Percentiles rank a stretch among this genome's conserved stretches.
Evolutionary conservation across 2,329 filamentous ascomycete genomes (phyloP).

Genomic region (Arthrocladium fulminans): DNA sequence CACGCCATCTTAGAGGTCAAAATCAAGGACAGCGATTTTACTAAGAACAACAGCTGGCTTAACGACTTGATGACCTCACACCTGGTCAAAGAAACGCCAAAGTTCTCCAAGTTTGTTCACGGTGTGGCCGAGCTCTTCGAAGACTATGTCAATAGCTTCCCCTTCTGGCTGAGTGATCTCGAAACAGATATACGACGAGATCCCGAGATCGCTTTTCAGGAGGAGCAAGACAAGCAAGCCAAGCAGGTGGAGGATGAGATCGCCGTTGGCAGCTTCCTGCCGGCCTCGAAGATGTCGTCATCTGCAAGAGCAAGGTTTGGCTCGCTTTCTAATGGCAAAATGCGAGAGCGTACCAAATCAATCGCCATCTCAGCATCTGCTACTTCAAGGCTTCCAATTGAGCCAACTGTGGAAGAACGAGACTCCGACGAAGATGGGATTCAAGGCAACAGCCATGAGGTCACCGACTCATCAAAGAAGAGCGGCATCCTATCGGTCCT

Average conservation of each 20-base stretch:
- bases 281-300: slow-evolving; percentile 33
- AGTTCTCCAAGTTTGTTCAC: slow-evolving; percentile 96
- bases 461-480: slow-evolving; percentile 30
- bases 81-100: slow-evolving; percentile 76
- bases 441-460: slow-evolving; percentile 23
- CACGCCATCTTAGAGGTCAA: slow-evolving; percentile 91
- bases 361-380: not conserved
- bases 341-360: slow-evolving; percentile 11
- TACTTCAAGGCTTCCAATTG: not conserved
- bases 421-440: slow-evolving; percentile 44
- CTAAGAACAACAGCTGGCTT: slow-evolving; percentile 73
- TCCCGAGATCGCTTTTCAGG: slow-evolving; percentile 79
- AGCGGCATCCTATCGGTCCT: slow-evolving; percentile 61
- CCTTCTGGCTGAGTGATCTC: slow-evolving; percentile 89
- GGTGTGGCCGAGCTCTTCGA: slow-evolving; percentile 88
- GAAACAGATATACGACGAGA: slow-evolving; percentile 92
- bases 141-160: slow-evolving; percentile 89
- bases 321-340: slow-evolving; percentile 16
- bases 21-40: slow-evolving; percentile 55
- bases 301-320: slow-evolving; percentile 13
- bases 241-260: slow-evolving; percentile 78
- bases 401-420: slow-evolving; percentile 32
- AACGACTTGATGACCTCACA: slow-evolving; percentile 88
- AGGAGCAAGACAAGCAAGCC: slow-evolving; percentile 76
- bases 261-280: slow-evolving; percentile 80